Evolutionary conservation across 2,329 filamentous ascomycete species (phyloP).

Genomic region (Coniochaeta hoffmannii): DNA sequence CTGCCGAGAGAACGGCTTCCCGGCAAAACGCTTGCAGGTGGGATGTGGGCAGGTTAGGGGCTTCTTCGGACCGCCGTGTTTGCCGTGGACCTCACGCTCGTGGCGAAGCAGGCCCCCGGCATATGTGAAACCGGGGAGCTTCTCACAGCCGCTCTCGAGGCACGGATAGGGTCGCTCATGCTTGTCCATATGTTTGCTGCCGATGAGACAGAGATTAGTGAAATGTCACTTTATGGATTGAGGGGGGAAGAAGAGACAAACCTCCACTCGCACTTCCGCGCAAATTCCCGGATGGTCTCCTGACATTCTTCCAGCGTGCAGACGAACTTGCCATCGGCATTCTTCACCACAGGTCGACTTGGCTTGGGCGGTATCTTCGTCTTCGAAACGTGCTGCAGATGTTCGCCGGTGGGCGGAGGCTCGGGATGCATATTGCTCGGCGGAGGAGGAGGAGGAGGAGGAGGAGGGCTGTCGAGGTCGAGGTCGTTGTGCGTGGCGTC

Average conservation of each 20-base stretch:
- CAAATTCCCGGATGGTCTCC: slow-evolving; percentile 58
- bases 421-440: not conserved
- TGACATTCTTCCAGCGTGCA: slow-evolving; percentile 67
- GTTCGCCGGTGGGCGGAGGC: not conserved
- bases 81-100: slow-evolving; percentile 87
- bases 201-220: slow-evolving; percentile 15
- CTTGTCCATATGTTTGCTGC: slow-evolving; percentile 96
- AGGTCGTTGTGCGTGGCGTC: slow-evolving; percentile 31
- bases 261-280: slow-evolving; percentile 90
- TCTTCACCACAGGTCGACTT: slow-evolving; percentile 50
- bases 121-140: slow-evolving; percentile 91
- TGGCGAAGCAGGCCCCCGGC: slow-evolving; percentile 83
- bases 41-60: slow-evolving; percentile 77
- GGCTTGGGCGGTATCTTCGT: slow-evolving; percentile 55
- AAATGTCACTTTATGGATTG: not conserved
- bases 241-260: slow-evolving; percentile 41
- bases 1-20: slow-evolving; percentile 84
- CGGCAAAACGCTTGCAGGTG: slow-evolving; percentile 83
- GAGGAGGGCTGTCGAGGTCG: slow-evolving; percentile 25
- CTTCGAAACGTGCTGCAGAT: slow-evolving; percentile 26
- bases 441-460: too few species aligned
- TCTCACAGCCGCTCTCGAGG: slow-evolving; percentile 73
- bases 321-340: slow-evolving; percentile 65
- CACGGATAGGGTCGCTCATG: slow-evolving; percentile 93
- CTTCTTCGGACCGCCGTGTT: slow-evolving; percentile 82